Evolutionary conservation across 2,329 filamentous ascomycete species (phyloP).

Genomic region (Corinectria fuckeliana): DNA sequence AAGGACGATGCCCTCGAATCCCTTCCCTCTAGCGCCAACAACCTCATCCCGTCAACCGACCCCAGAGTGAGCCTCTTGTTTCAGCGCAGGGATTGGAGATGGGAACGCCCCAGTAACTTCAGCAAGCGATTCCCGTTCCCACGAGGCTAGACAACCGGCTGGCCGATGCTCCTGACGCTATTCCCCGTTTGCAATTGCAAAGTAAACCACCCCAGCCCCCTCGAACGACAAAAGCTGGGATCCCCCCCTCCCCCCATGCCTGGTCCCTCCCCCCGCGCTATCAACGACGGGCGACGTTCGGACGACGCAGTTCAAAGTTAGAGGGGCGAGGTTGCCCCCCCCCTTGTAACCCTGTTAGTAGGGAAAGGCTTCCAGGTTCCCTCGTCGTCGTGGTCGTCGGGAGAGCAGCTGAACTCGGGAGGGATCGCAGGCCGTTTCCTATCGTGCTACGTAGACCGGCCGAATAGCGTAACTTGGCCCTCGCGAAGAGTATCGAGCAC

Average conservation of each 20-base stretch:
- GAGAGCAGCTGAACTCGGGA: not conserved
- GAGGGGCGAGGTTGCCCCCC: conserved; percentile 22
- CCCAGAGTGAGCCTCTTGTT: conserved; percentile 36
- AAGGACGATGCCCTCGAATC: conserved; percentile 17
- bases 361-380: not conserved
- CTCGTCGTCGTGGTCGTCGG: too few species aligned
- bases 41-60: conserved; percentile 24
- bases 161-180: conserved; percentile 27
- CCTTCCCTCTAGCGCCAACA: conserved; percentile 18
- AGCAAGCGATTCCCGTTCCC: conserved; percentile 15
- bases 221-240: conserved; percentile 23
- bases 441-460: not conserved
- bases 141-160: conserved; percentile 19
- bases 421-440: conserved; percentile 9
- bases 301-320: conserved; percentile 15
- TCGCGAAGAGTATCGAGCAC: conserved; percentile 2
- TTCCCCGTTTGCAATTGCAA: conserved; percentile 22
- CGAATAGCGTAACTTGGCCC: not conserved
- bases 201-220: conserved; percentile 21
- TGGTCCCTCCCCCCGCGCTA: conserved; percentile 26
- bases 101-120: conserved; percentile 15
- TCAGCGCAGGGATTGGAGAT: conserved; percentile 34
- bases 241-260: conserved; percentile 31
- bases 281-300: conserved; percentile 25
- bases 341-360: not conserved